Evolutionary conservation across 208 protist genomes (phyloP), one percentile per base, ranked within the genome.

Genomic region (Leptomonas pyrrhocoris): DNA sequence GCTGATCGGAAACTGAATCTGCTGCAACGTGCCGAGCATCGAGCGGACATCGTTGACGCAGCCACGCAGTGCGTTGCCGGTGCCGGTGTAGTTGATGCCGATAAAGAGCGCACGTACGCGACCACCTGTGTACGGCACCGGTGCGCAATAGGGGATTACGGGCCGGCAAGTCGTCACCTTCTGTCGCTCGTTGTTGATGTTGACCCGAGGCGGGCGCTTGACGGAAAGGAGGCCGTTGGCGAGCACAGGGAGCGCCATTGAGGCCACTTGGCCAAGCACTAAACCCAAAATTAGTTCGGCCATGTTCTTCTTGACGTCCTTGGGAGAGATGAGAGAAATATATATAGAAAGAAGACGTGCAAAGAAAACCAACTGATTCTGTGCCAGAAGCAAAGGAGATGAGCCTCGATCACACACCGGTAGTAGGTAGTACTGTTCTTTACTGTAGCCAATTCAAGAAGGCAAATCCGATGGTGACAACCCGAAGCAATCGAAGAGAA

Each of bases 21-120:
- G 69, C 69, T 95, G 84, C 40, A 97, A 74, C 30, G 90, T 92
- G 13, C 66, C 73, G 36, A 95, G 64, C 88, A 96, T 96, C 60
- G 82, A 74, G 55, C 77, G 68, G 2, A 92, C 86, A 62, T 97
- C 94, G 71, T 97, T 96, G 23, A 96, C 82, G 62, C 94, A 97
- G 40, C 94, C 94, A 25, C 73, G 75, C 28, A 97, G 78, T 54
- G 85, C 67, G 30, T 74, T 80, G 38, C 61, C 8, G 18, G 73
- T 88, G 25, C 91, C 94, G 25, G 66, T 88, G 82, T 97, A 97
- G 77, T 97, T 97, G 63, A 96, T 96, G 31, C 94, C 94, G 60
- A 97, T 96, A 56, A 97, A 88, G 15, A 97, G 81, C 11, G 90
- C 91, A 31, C 92, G 90, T 18, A 96, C 93, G 16, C 89, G 89